Conservation (phyloP, 208 protist species). For the Wallacemonas sp. region DNA sequence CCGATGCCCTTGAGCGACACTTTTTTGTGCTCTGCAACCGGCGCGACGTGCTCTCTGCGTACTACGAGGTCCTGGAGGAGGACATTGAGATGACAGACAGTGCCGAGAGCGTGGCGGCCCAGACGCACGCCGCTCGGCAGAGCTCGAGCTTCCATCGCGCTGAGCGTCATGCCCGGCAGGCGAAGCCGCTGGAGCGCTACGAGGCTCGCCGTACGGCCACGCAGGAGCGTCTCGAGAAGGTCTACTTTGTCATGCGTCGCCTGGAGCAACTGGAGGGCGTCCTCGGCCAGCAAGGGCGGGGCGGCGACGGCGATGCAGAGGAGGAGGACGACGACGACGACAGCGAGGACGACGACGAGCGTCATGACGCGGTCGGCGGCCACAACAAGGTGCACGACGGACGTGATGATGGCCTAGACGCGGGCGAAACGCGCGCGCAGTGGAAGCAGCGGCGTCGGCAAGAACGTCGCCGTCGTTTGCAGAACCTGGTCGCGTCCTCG, state of each 20-base stretch:
- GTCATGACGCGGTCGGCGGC: no score
- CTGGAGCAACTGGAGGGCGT: constrained; percentile 53
- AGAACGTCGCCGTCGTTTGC: constrained; percentile 3
- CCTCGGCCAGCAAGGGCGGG: not conserved
- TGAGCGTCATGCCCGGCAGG: constrained; percentile 46
- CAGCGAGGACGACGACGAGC: not conserved
- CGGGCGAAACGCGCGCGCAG: not conserved
- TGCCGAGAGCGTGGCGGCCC: not conserved
- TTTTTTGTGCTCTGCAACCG: constrained; percentile 27
- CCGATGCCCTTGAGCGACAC: constrained; percentile 39
- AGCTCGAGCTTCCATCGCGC: constrained; percentile 45
- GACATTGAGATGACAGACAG: constrained; percentile 29
- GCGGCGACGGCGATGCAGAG: not conserved
- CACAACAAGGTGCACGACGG: not conserved
- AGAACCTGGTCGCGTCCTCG: not conserved
- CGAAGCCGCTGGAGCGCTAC: constrained; percentile 46
- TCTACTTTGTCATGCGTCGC: constrained; percentile 51
- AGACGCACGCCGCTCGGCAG: constrained; percentile 16
- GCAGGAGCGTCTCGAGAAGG: constrained; percentile 44
- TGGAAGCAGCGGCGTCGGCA: not conserved
- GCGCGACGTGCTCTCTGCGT: constrained; percentile 46
- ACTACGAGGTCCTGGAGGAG: constrained; percentile 69
- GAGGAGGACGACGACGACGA: constrained; percentile 7
- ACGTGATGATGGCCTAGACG: not conserved
- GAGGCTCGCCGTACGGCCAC: constrained; percentile 24